A percentile compares a stretch with the other conserved stretches of the same genome.
Conservation (phyloP, 495 filamentous ascomycete species). For the Penicillium canescens region DNA sequence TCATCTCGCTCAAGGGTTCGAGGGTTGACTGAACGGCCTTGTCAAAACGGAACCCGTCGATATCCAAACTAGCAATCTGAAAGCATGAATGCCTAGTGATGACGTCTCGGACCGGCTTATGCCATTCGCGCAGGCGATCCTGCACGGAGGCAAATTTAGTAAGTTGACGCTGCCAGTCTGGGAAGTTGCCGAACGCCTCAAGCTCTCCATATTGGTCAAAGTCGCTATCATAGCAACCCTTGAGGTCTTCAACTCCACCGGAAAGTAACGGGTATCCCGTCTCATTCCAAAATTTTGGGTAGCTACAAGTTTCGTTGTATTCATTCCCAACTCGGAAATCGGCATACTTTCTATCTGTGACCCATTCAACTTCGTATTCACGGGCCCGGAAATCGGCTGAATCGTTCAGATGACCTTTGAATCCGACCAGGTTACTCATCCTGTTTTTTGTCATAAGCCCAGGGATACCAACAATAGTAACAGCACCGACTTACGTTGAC, state of each 20-base stretch:
- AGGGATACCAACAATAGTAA: background rate
- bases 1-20: conserved; percentile 45
- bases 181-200: conserved; percentile 43
- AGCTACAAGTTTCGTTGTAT: conserved; percentile 32
- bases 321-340: conserved; percentile 39
- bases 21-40: conserved; percentile 49
- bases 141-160: conserved; percentile 45
- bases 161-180: conserved; percentile 39
- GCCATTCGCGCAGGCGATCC: conserved; percentile 44
- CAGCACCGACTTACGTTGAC: conserved; percentile 29
- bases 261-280: conserved; percentile 39
- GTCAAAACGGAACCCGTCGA: conserved; percentile 52
- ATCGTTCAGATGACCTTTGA: conserved; percentile 43
- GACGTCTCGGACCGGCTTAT: conserved; percentile 31
- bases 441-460: conserved; percentile 10
- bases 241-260: conserved; percentile 23
- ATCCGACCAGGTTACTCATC: conserved; percentile 49
- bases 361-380: conserved; percentile 47
- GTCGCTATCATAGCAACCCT: conserved; percentile 40
- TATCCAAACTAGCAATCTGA: conserved; percentile 43
- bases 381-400: conserved; percentile 40
- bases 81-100: conserved; percentile 37
- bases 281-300: conserved; percentile 39
- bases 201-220: conserved; percentile 47
- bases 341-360: conserved; percentile 38